Conservation (phyloP, 2,329 filamentous ascomycete genomes). For the Trichoderma sp. region DNA sequence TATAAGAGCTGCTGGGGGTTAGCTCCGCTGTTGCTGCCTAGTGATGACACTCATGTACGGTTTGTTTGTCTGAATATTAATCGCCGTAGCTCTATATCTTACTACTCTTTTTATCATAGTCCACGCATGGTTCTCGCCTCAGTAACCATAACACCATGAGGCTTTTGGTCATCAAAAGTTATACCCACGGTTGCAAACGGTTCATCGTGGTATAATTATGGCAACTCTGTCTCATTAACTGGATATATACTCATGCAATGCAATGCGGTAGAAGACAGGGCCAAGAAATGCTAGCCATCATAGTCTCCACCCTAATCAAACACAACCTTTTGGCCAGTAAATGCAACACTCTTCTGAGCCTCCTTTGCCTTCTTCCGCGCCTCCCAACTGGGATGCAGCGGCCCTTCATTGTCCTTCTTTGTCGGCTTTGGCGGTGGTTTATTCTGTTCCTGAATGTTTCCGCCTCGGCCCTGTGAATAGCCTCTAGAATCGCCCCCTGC, state of each 20-base stretch:
- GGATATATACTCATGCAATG: neutral
- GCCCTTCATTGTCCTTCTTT: slow-evolving; percentile 47
- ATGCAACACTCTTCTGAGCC: slow-evolving; percentile 22
- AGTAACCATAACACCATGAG: neutral
- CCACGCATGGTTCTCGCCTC: neutral
- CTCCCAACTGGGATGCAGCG: slow-evolving; percentile 47
- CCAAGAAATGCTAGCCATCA: neutral
- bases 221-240: neutral
- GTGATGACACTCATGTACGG: neutral
- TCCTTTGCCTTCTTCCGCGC: slow-evolving; percentile 28
- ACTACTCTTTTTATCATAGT: neutral
- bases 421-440: slow-evolving; percentile 31
- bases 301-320: slow-evolving; percentile 25
- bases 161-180: neutral
- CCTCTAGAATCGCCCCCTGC: neutral
- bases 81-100: neutral
- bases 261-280: neutral
- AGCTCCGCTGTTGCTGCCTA: slow-evolving; percentile 6
- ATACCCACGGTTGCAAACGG: neutral
- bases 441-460: slow-evolving; percentile 9
- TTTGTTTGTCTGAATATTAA: neutral
- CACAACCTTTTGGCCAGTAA: slow-evolving; percentile 27
- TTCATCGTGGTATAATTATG: neutral
- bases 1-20: neutral
- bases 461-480: slow-evolving; percentile 12